Conservation (phyloP, 169 alveolate genomes). For the Plasmodium yoelii region DNA sequence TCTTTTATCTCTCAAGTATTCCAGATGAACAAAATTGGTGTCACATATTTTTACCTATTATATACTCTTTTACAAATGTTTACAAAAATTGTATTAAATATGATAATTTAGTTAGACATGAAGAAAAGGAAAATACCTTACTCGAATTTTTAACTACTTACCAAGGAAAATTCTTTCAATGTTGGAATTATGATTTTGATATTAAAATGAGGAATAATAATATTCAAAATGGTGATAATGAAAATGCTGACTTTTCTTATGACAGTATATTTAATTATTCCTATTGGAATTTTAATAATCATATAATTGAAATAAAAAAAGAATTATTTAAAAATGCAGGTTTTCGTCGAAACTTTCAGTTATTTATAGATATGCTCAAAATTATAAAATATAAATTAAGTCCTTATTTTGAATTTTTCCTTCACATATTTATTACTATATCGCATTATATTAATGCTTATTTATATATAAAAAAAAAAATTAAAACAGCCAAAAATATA, state of each 20-base stretch:
- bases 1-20: constrained; percentile 58
- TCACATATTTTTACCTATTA: constrained; percentile 39
- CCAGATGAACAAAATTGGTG: constrained; percentile 41
- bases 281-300: constrained; percentile 32
- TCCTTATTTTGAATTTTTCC: constrained; percentile 25
- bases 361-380: constrained; percentile 35
- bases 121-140: constrained; percentile 45
- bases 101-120: constrained; percentile 40
- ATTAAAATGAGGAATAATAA: neutral
- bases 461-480: constrained; percentile 19
- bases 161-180: constrained; percentile 10
- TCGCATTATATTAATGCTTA: constrained; percentile 52
- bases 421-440: constrained; percentile 70
- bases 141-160: constrained; percentile 15
- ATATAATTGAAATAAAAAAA: constrained; percentile 73
- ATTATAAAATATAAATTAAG: constrained; percentile 63
- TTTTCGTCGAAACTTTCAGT: constrained; percentile 32
- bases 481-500: constrained; percentile 5
- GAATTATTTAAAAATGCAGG: constrained; percentile 31
- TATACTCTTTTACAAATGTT: constrained; percentile 53
- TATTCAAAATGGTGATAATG: neutral
- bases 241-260: constrained; percentile 20
- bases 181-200: constrained; percentile 44
- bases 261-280: constrained; percentile 46
- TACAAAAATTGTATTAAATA: constrained; percentile 40